Evolutionary conservation across 1,284 basidiomycete genomes (phyloP).

Genomic region (Trametes sp.): DNA sequence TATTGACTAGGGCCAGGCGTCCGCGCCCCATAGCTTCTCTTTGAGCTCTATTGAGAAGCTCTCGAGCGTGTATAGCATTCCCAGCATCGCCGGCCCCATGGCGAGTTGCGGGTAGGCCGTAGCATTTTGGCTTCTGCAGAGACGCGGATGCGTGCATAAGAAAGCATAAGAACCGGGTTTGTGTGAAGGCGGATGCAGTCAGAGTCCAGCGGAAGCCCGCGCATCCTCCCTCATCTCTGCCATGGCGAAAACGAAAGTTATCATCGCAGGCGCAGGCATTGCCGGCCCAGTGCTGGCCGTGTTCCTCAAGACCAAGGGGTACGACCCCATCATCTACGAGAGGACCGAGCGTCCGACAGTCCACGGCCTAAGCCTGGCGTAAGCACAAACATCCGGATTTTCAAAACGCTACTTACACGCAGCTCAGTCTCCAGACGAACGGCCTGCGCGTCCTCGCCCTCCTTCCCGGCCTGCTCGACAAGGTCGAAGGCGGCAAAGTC

Average conservation of each 20-base stretch:
- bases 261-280: constrained; percentile 53
- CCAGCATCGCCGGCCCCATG: background rate
- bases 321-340: constrained; percentile 42
- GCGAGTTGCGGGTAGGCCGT: background rate
- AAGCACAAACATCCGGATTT: constrained; percentile 7
- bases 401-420: constrained; percentile 35
- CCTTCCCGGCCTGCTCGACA: constrained; percentile 48
- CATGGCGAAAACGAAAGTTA: constrained; percentile 40
- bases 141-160: background rate
- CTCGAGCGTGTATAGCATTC: no score
- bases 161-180: background rate
- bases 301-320: constrained; percentile 51
- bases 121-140: background rate
- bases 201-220: background rate
- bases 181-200: background rate
- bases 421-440: constrained; percentile 50
- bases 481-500: constrained; percentile 43
- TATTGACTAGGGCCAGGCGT: no score
- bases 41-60: no score
- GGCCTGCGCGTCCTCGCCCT: constrained; percentile 50
- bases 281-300: constrained; percentile 56
- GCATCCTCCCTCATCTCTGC: background rate
- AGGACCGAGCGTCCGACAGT: constrained; percentile 40
- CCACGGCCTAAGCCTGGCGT: constrained; percentile 50
- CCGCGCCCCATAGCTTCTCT: background rate